These are phyloP conservation scores for Isabelozyma rhagii DNA, from an alignment of 805 yeast genomes.

Conservation along the genomic window DNA sequence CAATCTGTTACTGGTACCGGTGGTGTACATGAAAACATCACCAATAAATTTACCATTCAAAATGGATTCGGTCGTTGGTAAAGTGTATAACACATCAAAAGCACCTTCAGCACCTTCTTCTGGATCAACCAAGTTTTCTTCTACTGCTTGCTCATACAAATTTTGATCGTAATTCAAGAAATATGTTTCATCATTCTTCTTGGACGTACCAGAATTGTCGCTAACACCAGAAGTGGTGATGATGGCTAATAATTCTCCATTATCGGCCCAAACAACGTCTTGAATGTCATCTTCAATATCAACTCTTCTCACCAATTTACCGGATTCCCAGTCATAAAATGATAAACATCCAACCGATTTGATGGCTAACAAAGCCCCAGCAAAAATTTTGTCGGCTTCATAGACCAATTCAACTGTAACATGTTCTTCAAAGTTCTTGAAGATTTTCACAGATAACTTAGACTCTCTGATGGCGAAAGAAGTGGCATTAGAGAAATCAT, in stretches of 20 bases:
- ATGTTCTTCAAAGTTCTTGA: constrained; percentile 82
- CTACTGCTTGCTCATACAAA: constrained; percentile 59
- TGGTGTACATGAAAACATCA: constrained; percentile 91
- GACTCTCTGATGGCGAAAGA: constrained; percentile 80
- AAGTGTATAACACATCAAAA: constrained; percentile 80
- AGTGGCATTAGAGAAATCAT: constrained; percentile 57
- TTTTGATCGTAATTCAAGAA: constrained; percentile 73
- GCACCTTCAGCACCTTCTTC: constrained; percentile 90
- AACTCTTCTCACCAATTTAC: constrained; percentile 78
- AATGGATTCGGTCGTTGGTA: constrained; percentile 64
- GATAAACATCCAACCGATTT: constrained; percentile 81
- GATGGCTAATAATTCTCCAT: constrained; percentile 84
- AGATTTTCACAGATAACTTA: constrained; percentile 61
- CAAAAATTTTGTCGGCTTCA: constrained; percentile 74
- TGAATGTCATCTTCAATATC: constrained; percentile 74
- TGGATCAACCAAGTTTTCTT: constrained; percentile 54
- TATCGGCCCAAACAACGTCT: constrained; percentile 88
- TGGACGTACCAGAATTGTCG: constrained; percentile 14
- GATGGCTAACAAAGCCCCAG: constrained; percentile 87
- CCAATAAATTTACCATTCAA: constrained; percentile 96
- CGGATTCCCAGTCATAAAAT: constrained; percentile 93
- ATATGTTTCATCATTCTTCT: constrained; percentile 59
- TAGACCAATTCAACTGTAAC: constrained; percentile 63
- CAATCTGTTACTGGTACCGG: constrained; percentile 73
- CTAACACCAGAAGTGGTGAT: constrained; percentile 36